Evolutionary conservation across 164 flowering plant species (phyloP), one percentile per base, ranked within the genome.

Genomic region (Kingdonia uniflora): DNA sequence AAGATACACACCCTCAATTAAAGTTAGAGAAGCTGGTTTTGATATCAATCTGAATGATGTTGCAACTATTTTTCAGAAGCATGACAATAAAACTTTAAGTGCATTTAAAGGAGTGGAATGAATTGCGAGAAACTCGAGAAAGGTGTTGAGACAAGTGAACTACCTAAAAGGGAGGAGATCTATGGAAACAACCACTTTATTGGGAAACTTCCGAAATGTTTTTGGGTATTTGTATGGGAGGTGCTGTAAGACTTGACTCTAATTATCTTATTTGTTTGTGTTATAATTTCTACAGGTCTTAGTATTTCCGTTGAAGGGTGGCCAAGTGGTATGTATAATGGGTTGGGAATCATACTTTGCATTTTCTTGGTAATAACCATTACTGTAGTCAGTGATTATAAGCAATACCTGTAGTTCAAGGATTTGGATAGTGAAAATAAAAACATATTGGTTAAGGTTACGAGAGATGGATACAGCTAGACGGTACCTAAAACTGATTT

Each of bases 231-330:
- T 73, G 86, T 86, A 39, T 83, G 85, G 86, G 95, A 86, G 74
- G 84, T 91, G 22, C 80, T 83, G 53, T 91, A 86, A 15, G 95
- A 86, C 56, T 81, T 77, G 84, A 86, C 95, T 11, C 82, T 86
- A 12, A 83, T 86, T 77, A 81, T 86, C 29, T 84, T 86, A 47
- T 91, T 74, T 2, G 75, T 65, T 0, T 86, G 95, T 47, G 86
- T 91, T 13, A 57, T 86, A 60, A 86, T 86, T 19, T 86, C 95
- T 25, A 58, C 83, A 38, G 65, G 81, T 17, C 91, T 86, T 47
- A 91, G 95, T 12, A 61, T 83, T n/a, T 62, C 67, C 49, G 80
- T 64, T 48, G 95, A 83, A 71, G 95, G 95, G 49, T 86, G 95
- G 95, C 88, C 95, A 1, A 62, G 68, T 16, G 95, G 95, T 29